These are phyloP conservation scores for Lactarius quietus DNA, from an alignment of 768 basidiomycete genomes.

Conservation along the genomic window DNA sequence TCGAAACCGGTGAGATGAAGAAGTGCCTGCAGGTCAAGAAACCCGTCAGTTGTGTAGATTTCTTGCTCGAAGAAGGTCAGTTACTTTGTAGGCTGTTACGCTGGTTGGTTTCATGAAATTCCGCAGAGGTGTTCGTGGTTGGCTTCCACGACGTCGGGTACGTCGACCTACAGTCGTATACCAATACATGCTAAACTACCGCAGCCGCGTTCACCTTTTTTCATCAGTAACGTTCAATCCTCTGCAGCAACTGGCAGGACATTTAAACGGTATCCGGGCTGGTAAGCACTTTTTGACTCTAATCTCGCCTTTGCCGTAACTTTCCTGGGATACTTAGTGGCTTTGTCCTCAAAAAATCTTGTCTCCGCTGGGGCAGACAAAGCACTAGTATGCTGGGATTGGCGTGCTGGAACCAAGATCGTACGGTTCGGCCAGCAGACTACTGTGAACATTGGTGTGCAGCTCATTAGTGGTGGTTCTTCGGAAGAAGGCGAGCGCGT, in stretches of 20 bases:
- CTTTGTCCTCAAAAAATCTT: slow-evolving; percentile 77
- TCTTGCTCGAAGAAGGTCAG: slow-evolving; percentile 72
- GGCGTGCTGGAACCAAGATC: slow-evolving; percentile 84
- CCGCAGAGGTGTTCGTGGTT: slow-evolving; percentile 79
- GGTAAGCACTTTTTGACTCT: slow-evolving; percentile 4
- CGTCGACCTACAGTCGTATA: slow-evolving; percentile 26
- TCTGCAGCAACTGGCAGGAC: slow-evolving; percentile 78
- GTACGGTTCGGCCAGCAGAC: slow-evolving; percentile 92
- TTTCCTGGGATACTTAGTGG: slow-evolving; percentile 41
- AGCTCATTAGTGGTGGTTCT: slow-evolving; percentile 58
- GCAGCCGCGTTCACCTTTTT: slow-evolving; percentile 83
- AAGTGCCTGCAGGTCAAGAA: slow-evolving; percentile 83
- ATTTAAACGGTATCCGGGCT: slow-evolving; percentile 86
- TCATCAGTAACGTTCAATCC: slow-evolving; percentile 82
- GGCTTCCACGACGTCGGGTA: slow-evolving; percentile 92
- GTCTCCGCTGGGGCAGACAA: slow-evolving; percentile 81
- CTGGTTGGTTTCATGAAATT: slow-evolving; percentile 5
- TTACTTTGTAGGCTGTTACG: slow-evolving; percentile 2
- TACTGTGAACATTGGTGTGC: slow-evolving; percentile 87
- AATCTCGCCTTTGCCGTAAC: not conserved
- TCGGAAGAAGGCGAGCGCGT: slow-evolving; percentile 69
- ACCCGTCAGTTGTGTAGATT: slow-evolving; percentile 88
- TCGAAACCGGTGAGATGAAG: slow-evolving; percentile 61
- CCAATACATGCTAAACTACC: slow-evolving; percentile 6
- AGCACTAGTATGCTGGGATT: slow-evolving; percentile 83